Base-by-base conservation (phyloP, 1,284 basidiomycete genomes). In the Leccinum olivaceoglutinosum region DNA sequence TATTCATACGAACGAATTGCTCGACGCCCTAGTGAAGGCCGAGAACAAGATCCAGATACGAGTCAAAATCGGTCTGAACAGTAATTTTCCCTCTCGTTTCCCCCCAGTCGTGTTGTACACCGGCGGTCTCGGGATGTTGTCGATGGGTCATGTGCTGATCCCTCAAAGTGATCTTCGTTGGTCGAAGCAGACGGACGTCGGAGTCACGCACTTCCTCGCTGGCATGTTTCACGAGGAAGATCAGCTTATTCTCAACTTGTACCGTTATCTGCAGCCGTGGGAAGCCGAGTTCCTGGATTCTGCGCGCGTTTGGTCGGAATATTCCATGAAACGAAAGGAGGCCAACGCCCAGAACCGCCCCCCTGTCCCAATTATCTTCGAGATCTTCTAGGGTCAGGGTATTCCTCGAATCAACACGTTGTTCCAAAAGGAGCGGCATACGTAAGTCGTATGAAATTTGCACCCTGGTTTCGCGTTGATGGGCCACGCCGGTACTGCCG, bases 31-130 rank as follows among this genome's bases (percentile, higher is more conserved):
- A 53, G 95, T 98, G 73, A 98, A 98, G 79, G 93, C 94, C 3
- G 95, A 98, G 80, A 97, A 96, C 85, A 97, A 98, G 83, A 95
- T 98, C 62, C 95, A 99, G 79, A 99, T 97, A 6, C 93, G 97
- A 78, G 96, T 99, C 75, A 99, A 99, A 85, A 97, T 99, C 68
- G 96, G 96, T 46, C 77, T 98, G 73, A 98, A 98, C 84, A 93
- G 91, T 77, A 98, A 98, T 82, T 98, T 99, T 97, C 97, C 97
- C 49, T 96, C 94, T 7, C 93, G 96, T 83, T 99, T 98, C 85
- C 96, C 96, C 57, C 94, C 93, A 14, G 92, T 94, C 36, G 93
- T 97, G n/a, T 97, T 95, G 81, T 96, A 96, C 74, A 95, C 93
- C 36, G 97, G 97, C 75, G 97, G 97, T 77, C 86, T 99, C 38